Percentiles rank a stretch among this genome's conserved stretches.
Conservation (phyloP, 257 asterid genomes). For the Solanum bulbocastanum region DNA sequence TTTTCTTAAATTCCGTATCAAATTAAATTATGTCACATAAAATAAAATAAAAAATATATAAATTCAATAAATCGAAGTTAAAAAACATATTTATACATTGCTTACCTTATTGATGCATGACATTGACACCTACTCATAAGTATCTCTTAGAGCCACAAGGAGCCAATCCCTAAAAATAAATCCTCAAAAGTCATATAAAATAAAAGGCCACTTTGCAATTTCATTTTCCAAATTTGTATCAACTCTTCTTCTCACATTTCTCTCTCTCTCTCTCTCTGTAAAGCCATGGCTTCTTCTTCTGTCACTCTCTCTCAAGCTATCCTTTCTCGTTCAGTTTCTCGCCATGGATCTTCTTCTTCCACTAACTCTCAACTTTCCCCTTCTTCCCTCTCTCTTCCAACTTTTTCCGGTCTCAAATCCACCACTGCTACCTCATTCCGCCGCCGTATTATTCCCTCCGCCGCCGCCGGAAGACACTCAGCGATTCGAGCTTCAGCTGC, state of each 20-base stretch:
- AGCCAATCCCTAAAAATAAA: background rate
- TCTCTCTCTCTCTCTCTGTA: background rate
- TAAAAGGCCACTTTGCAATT: background rate
- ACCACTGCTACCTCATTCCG: constrained; percentile 13
- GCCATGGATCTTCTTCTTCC: constrained; percentile 22
- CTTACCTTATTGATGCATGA: background rate
- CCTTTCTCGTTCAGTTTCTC: constrained; percentile 49
- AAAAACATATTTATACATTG: rapidly evolving
- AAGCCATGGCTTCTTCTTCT: constrained; percentile 83
- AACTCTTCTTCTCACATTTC: constrained; percentile 4
- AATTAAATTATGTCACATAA: too few species aligned
- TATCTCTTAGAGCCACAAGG: background rate
- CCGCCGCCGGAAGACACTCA: constrained; percentile 16
- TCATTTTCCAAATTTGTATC: constrained; percentile 6
- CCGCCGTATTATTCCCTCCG: constrained; percentile 11
- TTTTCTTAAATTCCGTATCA: too few species aligned
- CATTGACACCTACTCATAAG: background rate
- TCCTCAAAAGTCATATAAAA: background rate
- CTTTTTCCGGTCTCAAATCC: constrained; percentile 55
- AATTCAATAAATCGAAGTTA: rapidly evolving
- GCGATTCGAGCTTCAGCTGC: constrained; percentile 41
- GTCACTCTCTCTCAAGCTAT: constrained; percentile 85
- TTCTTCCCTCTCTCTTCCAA: constrained; percentile 27
- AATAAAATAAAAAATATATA: too few species aligned
- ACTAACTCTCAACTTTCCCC: background rate